Evolutionary conservation across 495 filamentous ascomycete species (phyloP), one percentile per base, ranked within the genome.

Genomic region (Baudoinia panamericana): DNA sequence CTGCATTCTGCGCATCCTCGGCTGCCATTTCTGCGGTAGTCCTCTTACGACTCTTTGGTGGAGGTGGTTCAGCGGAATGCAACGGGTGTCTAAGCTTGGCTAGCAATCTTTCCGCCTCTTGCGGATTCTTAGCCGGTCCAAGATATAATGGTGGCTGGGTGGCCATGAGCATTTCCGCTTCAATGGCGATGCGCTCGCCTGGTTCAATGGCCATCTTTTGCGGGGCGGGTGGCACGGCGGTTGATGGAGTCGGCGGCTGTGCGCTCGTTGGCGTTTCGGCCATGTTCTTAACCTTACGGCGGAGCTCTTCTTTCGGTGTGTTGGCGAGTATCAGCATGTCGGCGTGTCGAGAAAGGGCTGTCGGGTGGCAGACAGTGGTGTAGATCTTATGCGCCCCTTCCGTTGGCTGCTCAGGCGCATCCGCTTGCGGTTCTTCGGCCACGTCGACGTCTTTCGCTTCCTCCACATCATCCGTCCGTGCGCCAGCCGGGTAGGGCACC

Each of bases 11-110:
- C 0, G 90, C 87, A 56, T 96, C 86, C 55, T 96, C 90, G 2
- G 86, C 87, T 22, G 82, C 88, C 58, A 95, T 70, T 52, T 99
- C 87, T 5, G 92, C 90, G 9, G 86, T 78, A 0, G 90, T 99
- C 42, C 88, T 73, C 68, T 99, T 96, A 42, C 92, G 71, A 18
- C 75, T 73, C 66, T 93, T 95, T 12, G 84, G 86, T 36, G 79
- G 68, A 1, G 92, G 88, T 22, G 82, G 76, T 22, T 73, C 67
- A 39, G 78, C 69, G 11, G 68, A 69, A 52, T 95, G 84, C 9
- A 82, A 71, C 1, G 85, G 79, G 61, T 85, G 78, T 34, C 71
- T 66, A 53, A 92, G 61, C 24, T 69, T 64, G 32, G 84, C 71
- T 5, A 95, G 65, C 9, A 88, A 62, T 13, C 64, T 64, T 29